Base-by-base conservation (phyloP, 305 asterid species). In the Fraxinus latifolia region DNA sequence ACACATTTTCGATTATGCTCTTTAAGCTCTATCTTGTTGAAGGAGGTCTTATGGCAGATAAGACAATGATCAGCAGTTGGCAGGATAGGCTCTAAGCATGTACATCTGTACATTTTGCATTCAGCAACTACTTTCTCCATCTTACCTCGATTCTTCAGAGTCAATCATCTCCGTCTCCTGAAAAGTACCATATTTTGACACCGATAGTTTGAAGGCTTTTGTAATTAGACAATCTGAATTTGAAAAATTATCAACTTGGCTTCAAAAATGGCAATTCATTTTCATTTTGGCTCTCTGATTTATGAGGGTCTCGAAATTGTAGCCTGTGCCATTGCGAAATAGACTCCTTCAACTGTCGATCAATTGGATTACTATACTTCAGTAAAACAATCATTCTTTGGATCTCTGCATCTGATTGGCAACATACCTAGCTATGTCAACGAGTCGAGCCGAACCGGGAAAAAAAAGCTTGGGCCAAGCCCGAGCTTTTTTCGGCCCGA, bases 401-500 rank as follows among this genome's bases (percentile, higher is more conserved):
- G 1, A 73, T 84, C 39, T 62, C 79, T 4, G 27, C 58, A 23
- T 77, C 77, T 15, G 67, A 50, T 70, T 68, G 73, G 42, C 50
- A 85, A 34, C 80, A 82, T 8, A 32, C 62, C 81, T n/a, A n/a
- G n/a, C n/a, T n/a, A n/a, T n/a, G n/a, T n/a, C n/a, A n/a, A n/a
- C n/a, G n/a, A n/a, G n/a, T n/a, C n/a, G n/a, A n/a, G n/a, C n/a
- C n/a, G n/a, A n/a, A n/a, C n/a, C n/a, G n/a, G n/a, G n/a, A n/a
- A n/a, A n/a, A n/a, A n/a, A n/a, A n/a, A n/a, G n/a, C n/a, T n/a
- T n/a, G n/a, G n/a, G n/a, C n/a, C n/a, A n/a, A n/a, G n/a, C n/a
- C n/a, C n/a, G n/a, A n/a, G n/a, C n/a, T n/a, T n/a, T n/a, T n/a
- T n/a, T n/a, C n/a, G n/a, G n/a, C n/a, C n/a, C n/a, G n/a, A n/a